Evolutionary conservation across 352 stramenopile species (phyloP).

Genomic region (Globisporangium ultimum): DNA sequence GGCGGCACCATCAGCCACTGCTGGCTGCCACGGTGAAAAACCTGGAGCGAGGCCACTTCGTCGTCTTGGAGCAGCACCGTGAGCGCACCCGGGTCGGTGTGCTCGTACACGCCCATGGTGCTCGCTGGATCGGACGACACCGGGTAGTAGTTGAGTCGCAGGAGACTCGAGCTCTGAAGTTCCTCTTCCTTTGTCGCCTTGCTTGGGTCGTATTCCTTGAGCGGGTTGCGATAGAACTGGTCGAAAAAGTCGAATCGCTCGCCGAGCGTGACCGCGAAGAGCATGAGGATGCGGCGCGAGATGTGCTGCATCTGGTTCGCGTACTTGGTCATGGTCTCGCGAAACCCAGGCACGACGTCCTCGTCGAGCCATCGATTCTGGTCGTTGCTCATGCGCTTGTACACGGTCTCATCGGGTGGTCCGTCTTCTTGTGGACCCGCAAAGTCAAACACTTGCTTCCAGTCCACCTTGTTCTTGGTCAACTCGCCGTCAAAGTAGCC

Average conservation of each 20-base stretch:
- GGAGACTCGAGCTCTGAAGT: conserved; percentile 64
- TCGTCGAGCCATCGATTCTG: conserved; percentile 82
- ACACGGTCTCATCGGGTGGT: conserved; percentile 27
- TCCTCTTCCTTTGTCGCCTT: not conserved
- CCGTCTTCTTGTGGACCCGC: conserved; percentile 39
- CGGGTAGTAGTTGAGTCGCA: conserved; percentile 92
- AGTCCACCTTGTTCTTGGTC: conserved; percentile 92
- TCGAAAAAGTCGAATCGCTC: conserved; percentile 51
- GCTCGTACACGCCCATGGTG: conserved; percentile 53
- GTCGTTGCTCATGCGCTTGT: conserved; percentile 77
- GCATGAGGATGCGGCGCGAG: conserved; percentile 45
- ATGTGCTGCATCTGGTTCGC: conserved; percentile 53
- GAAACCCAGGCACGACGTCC: conserved; percentile 50
- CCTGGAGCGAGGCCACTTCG: conserved; percentile 50
- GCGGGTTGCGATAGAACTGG: conserved; percentile 40
- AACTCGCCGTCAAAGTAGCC: conserved; percentile 94
- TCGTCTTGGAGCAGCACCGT: conserved; percentile 70
- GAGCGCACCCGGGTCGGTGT: conserved; percentile 58
- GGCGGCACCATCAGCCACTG: conserved; percentile 49
- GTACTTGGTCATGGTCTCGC: conserved; percentile 35
- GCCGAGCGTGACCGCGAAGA: conserved; percentile 58
- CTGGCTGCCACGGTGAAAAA: conserved; percentile 42
- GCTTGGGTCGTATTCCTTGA: conserved; percentile 1
- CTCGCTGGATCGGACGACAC: conserved; percentile 38
- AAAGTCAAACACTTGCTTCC: conserved; percentile 89